Evolutionary conservation across 371 early-diverging fungal genomes (phyloP), one percentile per base, ranked within the genome.

Genomic region (Mortierella sp.): DNA sequence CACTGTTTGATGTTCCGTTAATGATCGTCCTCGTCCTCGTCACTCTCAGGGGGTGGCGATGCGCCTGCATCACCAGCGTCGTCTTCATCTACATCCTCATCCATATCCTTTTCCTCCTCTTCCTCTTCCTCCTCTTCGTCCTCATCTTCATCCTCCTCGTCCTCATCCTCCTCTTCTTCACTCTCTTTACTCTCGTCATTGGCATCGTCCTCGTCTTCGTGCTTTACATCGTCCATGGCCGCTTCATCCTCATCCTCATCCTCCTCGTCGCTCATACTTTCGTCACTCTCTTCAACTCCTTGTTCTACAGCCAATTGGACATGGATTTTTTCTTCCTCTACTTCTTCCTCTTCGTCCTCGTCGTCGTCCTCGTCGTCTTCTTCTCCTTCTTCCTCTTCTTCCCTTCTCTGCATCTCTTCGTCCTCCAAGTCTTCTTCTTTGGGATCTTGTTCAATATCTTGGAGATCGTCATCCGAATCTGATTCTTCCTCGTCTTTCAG

Each of bases 381-480:
- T 37, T 37, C 37, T 5, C 9, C 37, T 3, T 37, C 28, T 26
- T 29, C 62, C 16, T 58, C 58, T 25, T 21, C 26, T 16, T 44
- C 68, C 5, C 23, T 56, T 21, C 26, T 48, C 16, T 43, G 25
- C 5, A 44, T 45, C 44, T 43, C 43, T 7, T 23, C 57, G 11
- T 28, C 57, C 11, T 52, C 46, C 9, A 16, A 46, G 16, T 16
- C 50, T 50, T 16, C 16, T 5, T 21, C 50, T 14, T n/a, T 21
- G 15, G 16, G 6, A n/a, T n/a, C 59, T 28, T 86, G 85, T 55
- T 86, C 85, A 23, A 64, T 81, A 12, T 57, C 64, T 9, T 48
- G 61, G 16, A 79, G 64, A 7, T 51, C 53, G 28, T 30, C 73
- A 16, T 64, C 43, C 12, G 64, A 59, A 37, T 37, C 37, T 9